Evolutionary conservation across 2,329 filamentous ascomycete species (phyloP).

Genomic region (Arthrobotrys megalospora): DNA sequence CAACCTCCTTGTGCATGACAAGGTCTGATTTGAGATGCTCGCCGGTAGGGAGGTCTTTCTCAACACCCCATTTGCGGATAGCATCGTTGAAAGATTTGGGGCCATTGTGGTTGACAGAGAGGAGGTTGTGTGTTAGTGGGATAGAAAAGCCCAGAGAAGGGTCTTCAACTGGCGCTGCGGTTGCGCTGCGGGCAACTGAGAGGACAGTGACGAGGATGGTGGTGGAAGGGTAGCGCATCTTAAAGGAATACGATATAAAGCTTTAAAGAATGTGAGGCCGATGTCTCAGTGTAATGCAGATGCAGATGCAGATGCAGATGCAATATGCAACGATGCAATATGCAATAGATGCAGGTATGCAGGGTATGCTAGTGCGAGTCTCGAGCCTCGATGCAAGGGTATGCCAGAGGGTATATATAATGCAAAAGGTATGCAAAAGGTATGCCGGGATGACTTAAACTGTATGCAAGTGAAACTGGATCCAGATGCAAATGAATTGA

Average conservation of each 20-base stretch:
- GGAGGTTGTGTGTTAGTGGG: slow-evolving; percentile 27
- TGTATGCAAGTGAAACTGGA: slow-evolving; percentile 15
- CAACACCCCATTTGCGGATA: slow-evolving; percentile 35
- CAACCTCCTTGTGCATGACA: slow-evolving; percentile 29
- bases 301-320: slow-evolving; percentile 5
- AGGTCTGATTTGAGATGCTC: slow-evolving; percentile 9
- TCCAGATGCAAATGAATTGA: slow-evolving; percentile 19
- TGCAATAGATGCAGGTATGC: slow-evolving; percentile 12
- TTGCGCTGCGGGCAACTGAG: background rate
- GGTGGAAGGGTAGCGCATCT: slow-evolving; percentile 35
- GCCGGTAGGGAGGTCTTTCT: slow-evolving; percentile 39
- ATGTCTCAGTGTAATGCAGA: slow-evolving; percentile 14
- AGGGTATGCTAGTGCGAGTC: background rate
- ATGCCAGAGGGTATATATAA: slow-evolving; percentile 16
- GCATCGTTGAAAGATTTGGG: slow-evolving; percentile 36
- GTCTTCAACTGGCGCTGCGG: slow-evolving; percentile 10
- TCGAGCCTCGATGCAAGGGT: slow-evolving; percentile 12
- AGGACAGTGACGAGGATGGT: background rate
- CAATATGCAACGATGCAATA: slow-evolving; percentile 3
- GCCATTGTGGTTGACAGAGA: slow-evolving; percentile 31
- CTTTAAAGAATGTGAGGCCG: slow-evolving; percentile 6
- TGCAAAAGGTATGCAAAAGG: slow-evolving; percentile 8
- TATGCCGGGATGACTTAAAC: slow-evolving; percentile 28
- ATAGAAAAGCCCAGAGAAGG: slow-evolving; percentile 18
- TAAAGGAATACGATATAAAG: slow-evolving; percentile 19